Conservation (phyloP, 352 stramenopile species). For the Elongisporangium anandrum region DNA sequence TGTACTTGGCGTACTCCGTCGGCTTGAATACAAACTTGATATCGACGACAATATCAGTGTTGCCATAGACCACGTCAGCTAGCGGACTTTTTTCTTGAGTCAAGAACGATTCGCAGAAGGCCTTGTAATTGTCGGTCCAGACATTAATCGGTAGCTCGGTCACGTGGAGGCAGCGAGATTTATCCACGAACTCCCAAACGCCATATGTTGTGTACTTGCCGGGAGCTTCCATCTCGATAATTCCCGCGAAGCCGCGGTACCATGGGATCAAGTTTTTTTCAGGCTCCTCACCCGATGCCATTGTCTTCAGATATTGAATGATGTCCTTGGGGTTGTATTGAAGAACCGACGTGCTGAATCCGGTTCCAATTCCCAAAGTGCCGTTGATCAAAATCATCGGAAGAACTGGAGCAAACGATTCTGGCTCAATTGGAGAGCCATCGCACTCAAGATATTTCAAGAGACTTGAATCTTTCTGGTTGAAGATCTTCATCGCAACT, state of each 20-base stretch:
- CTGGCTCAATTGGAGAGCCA: background rate
- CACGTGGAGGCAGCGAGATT: background rate
- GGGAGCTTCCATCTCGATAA: background rate
- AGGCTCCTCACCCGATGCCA: background rate
- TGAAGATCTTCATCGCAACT: background rate
- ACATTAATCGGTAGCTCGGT: conserved; percentile 1
- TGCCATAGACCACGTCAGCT: background rate
- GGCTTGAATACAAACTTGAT: conserved; percentile 4
- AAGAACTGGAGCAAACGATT: conserved; percentile 1
- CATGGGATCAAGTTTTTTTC: conserved; percentile 1
- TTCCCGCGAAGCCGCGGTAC: conserved; percentile 1
- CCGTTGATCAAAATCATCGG: conserved; percentile 5
- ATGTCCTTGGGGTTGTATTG: conserved; percentile 6
- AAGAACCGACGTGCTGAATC: conserved; percentile 1
- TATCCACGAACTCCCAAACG: background rate
- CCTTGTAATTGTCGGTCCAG: conserved; percentile 5
- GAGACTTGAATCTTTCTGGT: background rate
- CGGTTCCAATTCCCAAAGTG: conserved; percentile 3
- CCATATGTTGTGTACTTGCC: conserved; percentile 1
- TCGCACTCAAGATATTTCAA: conserved; percentile 1
- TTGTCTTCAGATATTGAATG: background rate
- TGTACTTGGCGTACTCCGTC: background rate
- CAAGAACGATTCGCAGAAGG: conserved; percentile 1
- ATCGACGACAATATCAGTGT: conserved; percentile 3
- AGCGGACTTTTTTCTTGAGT: background rate